phyloP scores from a whole-genome alignment of 345 rosid genomes.

The Luvunga scandens region DNA sequence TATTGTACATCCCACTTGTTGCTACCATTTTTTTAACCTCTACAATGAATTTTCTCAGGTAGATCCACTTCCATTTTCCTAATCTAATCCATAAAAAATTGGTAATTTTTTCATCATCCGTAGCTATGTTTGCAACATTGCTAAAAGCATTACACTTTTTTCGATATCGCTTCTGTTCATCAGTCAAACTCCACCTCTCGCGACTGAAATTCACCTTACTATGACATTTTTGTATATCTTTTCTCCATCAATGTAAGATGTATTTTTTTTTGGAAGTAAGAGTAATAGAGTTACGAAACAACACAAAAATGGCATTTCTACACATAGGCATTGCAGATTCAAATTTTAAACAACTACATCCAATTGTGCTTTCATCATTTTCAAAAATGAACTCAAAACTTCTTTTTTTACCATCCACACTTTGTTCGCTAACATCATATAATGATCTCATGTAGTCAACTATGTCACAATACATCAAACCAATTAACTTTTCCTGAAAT shows the following conservation, averaged over 20 bases:
- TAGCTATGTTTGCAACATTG: background rate
- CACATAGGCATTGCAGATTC: background rate
- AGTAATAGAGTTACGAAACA: background rate
- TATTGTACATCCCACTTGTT: background rate
- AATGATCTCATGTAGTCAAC: background rate
- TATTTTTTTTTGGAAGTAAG: background rate
- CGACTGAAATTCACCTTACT: background rate
- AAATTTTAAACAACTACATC: background rate
- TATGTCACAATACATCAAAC: background rate
- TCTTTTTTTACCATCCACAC: background rate
- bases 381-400: background rate
- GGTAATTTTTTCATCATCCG: background rate
- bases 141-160: background rate
- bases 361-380: accelerated
- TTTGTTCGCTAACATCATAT: background rate
- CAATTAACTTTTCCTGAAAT: background rate
- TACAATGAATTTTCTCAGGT: background rate
- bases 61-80: background rate
- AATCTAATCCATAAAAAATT: background rate
- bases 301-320: background rate
- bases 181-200: background rate
- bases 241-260: background rate
- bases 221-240: background rate
- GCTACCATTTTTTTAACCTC: background rate
- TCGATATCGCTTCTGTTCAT: background rate